Base-by-base conservation (phyloP, 768 basidiomycete genomes). In the Asterophora parasitica region DNA sequence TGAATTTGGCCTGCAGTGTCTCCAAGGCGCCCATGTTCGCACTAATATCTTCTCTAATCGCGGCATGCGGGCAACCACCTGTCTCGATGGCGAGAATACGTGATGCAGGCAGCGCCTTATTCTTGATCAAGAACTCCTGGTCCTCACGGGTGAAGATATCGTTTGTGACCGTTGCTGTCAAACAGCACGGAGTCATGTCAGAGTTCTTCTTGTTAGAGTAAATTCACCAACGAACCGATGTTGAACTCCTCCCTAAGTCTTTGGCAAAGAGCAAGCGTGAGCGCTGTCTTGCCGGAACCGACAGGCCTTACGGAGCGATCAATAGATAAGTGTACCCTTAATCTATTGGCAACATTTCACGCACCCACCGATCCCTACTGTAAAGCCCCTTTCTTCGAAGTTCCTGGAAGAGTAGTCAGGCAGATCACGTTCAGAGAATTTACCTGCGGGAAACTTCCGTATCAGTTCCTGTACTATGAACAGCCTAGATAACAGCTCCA, bases 101-200 rank as follows among this genome's bases (percentile, higher is more conserved):
- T 19, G 78, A 76, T 3, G 82, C 65, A 0, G 90, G 86, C 5
- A 99, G 79, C 0, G 95, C 95, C 48, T 85, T 79, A 68, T 97
- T 91, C 59, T 80, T 84, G 61, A 99, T 95, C 31, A 99, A 72
- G 66, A 99, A 99, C 59, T 98, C 95, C 64, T 96, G 93, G 61
- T 98, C 95, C 65, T 98, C 95, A 16, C 88, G 78, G 30, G 95
- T 99, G 69, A 99, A 99, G 63, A 99, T 99, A 67, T 99, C 95
- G 67, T 99, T 99, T n/a, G 95, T 99, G 11, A 95, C 92, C 2
- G 92, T 92, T 28, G 91, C 94, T 92, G 42, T 17, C 17, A 8
- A 31, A 48, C 36, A 44, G 6, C 45, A 3, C 23, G 23, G 23
- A 23, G 23, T 23, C 23, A 23, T 23, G 23, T 51, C 30, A 48